A percentile compares a stretch with the other conserved stretches of the same genome.
These are phyloP conservation scores for Lineolata rhizophorae DNA, from an alignment of 495 filamentous ascomycete species.

Conservation along the genomic window DNA sequence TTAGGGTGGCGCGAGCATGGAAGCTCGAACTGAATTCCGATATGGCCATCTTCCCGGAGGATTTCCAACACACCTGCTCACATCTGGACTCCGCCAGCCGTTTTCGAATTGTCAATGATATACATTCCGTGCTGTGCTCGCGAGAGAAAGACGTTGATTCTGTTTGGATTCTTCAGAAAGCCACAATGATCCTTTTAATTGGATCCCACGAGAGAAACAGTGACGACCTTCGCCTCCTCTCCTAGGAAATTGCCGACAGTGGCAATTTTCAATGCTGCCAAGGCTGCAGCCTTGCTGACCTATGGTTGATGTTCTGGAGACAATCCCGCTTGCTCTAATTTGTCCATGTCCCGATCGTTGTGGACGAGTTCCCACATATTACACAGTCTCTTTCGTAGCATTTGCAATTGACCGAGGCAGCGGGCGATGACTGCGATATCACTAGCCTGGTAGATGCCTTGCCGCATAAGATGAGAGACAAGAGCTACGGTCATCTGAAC, in stretches of 20 bases:
- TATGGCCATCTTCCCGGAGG: slow-evolving; percentile 23
- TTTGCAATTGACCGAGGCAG: slow-evolving; percentile 50
- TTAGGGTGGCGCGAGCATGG: slow-evolving; percentile 48
- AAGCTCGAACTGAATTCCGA: slow-evolving; percentile 33
- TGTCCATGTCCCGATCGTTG: slow-evolving; percentile 42
- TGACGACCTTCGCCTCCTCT: slow-evolving; percentile 58
- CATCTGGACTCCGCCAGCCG: slow-evolving; percentile 36
- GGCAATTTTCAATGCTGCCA: slow-evolving; percentile 43
- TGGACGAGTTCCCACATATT: slow-evolving; percentile 36
- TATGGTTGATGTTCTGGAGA: too few species aligned
- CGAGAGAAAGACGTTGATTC: slow-evolving; percentile 56
- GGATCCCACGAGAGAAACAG: slow-evolving; percentile 66
- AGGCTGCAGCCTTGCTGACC: slow-evolving; percentile 30
- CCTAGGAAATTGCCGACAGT: slow-evolving; percentile 72
- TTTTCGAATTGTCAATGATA: slow-evolving; percentile 49
- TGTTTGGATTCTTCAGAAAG: slow-evolving; percentile 51
- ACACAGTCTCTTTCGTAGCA: slow-evolving; percentile 28
- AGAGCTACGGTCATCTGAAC: slow-evolving; percentile 41
- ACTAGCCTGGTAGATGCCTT: slow-evolving; percentile 36
- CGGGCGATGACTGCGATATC: slow-evolving; percentile 71
- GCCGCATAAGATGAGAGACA: slow-evolving; percentile 48
- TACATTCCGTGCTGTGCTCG: slow-evolving; percentile 71
- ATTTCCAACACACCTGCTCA: slow-evolving; percentile 44
- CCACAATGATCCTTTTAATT: slow-evolving; percentile 41
- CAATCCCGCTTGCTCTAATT: slow-evolving; percentile 30